These are phyloP conservation scores for Aureobasidium sp. DNA, from an alignment of 2,329 filamentous ascomycete genomes.

Conservation along the genomic window DNA sequence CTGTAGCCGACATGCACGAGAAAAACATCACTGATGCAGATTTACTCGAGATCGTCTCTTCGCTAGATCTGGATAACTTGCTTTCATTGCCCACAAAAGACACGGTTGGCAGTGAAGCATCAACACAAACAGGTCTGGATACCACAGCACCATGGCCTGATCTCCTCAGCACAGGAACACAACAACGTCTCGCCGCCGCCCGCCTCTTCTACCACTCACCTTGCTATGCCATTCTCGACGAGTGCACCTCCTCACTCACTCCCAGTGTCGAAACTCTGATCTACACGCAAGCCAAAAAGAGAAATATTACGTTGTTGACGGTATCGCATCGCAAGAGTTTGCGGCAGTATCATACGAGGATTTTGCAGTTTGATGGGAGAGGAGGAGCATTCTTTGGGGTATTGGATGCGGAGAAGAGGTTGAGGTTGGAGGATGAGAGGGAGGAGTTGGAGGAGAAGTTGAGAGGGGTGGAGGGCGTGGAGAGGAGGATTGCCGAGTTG, in stretches of 20 bases:
- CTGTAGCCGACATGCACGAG: conserved; percentile 73
- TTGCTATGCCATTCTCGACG: conserved; percentile 90
- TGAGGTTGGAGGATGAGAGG: conserved; percentile 90
- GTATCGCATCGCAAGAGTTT: conserved; percentile 84
- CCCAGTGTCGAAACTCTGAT: conserved; percentile 90
- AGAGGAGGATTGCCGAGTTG: conserved; percentile 75
- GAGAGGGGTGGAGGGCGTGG: conserved; percentile 76
- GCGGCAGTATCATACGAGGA: conserved; percentile 94
- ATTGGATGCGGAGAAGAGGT: conserved; percentile 75
- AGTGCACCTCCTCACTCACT: conserved; percentile 93
- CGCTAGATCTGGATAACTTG: conserved; percentile 75
- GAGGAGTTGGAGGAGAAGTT: conserved; percentile 85
- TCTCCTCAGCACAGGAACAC: conserved; percentile 80
- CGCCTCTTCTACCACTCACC: conserved; percentile 88
- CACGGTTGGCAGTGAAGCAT: neutral
- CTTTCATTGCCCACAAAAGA: conserved; percentile 34
- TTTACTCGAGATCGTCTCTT: conserved; percentile 65
- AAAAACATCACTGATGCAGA: conserved; percentile 77
- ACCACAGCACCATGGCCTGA: conserved; percentile 91
- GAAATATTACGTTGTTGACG: conserved; percentile 94
- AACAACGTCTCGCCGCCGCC: conserved; percentile 96
- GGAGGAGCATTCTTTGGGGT: conserved; percentile 83
- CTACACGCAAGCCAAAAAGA: conserved; percentile 89
- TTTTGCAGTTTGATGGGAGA: conserved; percentile 93
- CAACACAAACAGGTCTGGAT: conserved; percentile 58